Conservation (phyloP, 495 filamentous ascomycete species). For the Aspergillus cristatus region DNA sequence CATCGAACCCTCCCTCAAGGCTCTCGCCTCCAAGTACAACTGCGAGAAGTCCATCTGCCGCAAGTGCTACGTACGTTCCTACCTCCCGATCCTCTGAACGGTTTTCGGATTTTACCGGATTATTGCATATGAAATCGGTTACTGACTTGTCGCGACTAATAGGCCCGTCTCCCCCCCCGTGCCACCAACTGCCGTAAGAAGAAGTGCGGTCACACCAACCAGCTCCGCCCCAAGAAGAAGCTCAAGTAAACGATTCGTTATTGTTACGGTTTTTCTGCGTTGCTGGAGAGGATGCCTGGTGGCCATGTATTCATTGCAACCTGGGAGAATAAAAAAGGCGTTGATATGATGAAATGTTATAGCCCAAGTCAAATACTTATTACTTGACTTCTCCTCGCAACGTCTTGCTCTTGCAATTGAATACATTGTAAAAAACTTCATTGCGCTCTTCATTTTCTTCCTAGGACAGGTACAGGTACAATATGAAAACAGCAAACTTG, state of each 20-base stretch:
- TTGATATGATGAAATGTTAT: conserved; percentile 39
- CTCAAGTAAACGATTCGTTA: conserved; percentile 68
- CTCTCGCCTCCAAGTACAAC: conserved; percentile 97
- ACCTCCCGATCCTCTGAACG: not conserved
- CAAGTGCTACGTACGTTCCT: conserved; percentile 86
- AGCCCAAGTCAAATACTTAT: conserved; percentile 34
- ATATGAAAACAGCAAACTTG: conserved; percentile 3
- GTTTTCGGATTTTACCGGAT: too few relatives aligned
- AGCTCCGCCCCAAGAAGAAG: conserved; percentile 99
- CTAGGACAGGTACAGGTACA: conserved; percentile 11
- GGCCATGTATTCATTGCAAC: conserved; percentile 33
- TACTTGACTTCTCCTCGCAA: conserved; percentile 37
- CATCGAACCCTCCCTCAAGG: conserved; percentile 98
- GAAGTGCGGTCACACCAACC: conserved; percentile 99
- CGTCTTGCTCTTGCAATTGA: conserved; percentile 31
- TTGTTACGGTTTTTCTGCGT: conserved; percentile 39
- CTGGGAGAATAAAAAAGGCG: conserved; percentile 36
- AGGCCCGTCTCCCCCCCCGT: conserved; percentile 94
- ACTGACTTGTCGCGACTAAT: conserved; percentile 3
- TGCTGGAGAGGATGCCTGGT: conserved; percentile 24
- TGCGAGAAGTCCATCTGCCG: conserved; percentile 99
- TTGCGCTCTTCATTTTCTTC: not conserved
- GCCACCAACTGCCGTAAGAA: conserved; percentile 99
- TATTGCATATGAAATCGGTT: too few relatives aligned
- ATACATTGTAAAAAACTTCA: conserved; percentile 31